These are phyloP conservation scores for Penicillium sumatraense DNA, from an alignment of 2,329 filamentous ascomycete genomes.

Conservation along the genomic window DNA sequence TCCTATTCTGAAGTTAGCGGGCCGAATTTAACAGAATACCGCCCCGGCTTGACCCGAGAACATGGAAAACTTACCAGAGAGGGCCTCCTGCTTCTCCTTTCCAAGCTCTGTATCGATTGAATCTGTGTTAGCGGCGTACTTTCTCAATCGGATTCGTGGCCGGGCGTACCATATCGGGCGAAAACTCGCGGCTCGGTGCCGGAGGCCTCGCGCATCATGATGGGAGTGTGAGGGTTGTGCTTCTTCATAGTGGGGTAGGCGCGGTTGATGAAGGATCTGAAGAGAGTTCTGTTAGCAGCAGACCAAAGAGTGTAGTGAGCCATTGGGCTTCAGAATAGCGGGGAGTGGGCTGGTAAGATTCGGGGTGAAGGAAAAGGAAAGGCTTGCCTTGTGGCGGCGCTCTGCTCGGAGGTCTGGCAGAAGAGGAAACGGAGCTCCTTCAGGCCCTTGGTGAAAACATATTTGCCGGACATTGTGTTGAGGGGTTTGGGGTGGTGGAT, in stretches of 20 bases:
- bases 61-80: slow-evolving; percentile 56
- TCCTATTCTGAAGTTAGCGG: slow-evolving; percentile 49
- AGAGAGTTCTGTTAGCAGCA: background rate
- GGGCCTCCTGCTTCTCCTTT: slow-evolving; percentile 67
- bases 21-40: background rate
- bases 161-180: slow-evolving; percentile 80
- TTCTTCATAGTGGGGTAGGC: slow-evolving; percentile 99
- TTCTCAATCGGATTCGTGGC: background rate
- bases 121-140: slow-evolving; percentile 20
- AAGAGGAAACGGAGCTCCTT: slow-evolving; percentile 98
- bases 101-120: slow-evolving; percentile 59
- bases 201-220: slow-evolving; percentile 89
- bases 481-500: slow-evolving; percentile 2
- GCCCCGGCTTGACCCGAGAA: background rate
- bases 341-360: background rate
- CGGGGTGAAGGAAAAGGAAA: background rate
- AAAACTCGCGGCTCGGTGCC: slow-evolving; percentile 85
- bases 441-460: slow-evolving; percentile 84
- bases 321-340: background rate
- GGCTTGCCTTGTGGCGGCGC: slow-evolving; percentile 81
- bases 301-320: background rate
- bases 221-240: slow-evolving; percentile 92
- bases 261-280: slow-evolving; percentile 83
- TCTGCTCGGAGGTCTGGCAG: slow-evolving; percentile 91
- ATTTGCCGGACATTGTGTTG: slow-evolving; percentile 80